Evolutionary conservation across 2,329 filamentous ascomycete genomes (phyloP).

Genomic region (Hypoxylon sp.): DNA sequence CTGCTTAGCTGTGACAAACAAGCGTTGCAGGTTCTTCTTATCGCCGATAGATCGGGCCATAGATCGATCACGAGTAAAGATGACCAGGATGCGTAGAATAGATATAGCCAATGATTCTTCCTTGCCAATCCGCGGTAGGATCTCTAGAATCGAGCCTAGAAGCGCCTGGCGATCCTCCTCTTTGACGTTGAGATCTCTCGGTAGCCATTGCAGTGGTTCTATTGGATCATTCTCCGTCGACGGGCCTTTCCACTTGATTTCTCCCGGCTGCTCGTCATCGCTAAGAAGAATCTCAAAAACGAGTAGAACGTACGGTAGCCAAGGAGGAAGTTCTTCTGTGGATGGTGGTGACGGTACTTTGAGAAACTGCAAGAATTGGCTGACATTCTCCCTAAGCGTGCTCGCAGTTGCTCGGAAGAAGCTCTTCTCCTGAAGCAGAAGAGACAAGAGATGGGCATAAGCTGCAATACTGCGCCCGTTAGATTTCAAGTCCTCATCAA

Average conservation of each 20-base stretch:
- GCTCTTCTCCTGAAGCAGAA: constrained; percentile 81
- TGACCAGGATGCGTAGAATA: constrained; percentile 82
- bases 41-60: constrained; percentile 81
- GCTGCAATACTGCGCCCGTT: constrained; percentile 75
- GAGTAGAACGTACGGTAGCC: constrained; percentile 89
- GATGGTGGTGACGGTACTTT: constrained; percentile 72
- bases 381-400: constrained; percentile 79
- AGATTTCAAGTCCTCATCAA: constrained; percentile 69
- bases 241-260: constrained; percentile 74
- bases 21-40: constrained; percentile 85
- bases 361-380: constrained; percentile 80
- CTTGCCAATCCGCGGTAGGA: constrained; percentile 87
- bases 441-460: constrained; percentile 88
- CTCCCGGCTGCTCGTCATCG: constrained; percentile 82
- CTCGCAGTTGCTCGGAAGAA: constrained; percentile 83
- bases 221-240: constrained; percentile 58
- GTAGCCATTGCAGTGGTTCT: constrained; percentile 64
- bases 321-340: constrained; percentile 83
- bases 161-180: constrained; percentile 73
- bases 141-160: constrained; percentile 79
- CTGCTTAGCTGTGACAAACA: constrained; percentile 97
- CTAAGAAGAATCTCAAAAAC: constrained; percentile 91
- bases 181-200: constrained; percentile 69
- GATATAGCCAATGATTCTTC: constrained; percentile 86
- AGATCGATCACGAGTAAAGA: constrained; percentile 81